Base-by-base conservation (phyloP, 2,329 filamentous ascomycete species). In the Exophiala sideris region DNA sequence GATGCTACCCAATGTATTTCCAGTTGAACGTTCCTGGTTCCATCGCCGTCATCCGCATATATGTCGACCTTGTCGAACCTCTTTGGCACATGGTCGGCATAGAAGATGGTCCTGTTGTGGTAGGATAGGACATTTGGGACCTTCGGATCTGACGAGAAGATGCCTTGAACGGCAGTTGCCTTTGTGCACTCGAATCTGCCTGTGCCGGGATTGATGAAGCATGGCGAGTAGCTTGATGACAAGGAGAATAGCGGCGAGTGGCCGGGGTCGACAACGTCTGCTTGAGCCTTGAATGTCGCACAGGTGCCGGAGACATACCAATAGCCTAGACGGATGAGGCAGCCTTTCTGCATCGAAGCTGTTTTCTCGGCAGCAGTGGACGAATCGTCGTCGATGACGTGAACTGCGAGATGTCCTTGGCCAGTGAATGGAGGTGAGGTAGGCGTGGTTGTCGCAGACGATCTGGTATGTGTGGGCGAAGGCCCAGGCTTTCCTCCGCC, bases 221-320 rank as follows among this genome's bases (percentile, higher is more conserved):
- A 88, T 11, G 67, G 69, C 5, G 83, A 83, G 64, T 83, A 85
- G 44, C 77, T 80, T 10, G 80, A 81, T 45, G 70, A 74, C 10
- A 86, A 68, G 0, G 80, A 84, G 70, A 84, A 83, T 11, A 60
- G 40, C n/a, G 59, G 46, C 5, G 40, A 16, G 24, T 62, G 51
- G 39, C 77, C 78, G 10, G 65, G 65, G 41, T 70, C 52, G 12
- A 61, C 63, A 7, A 60, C 56, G 29, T 63, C 57, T 6, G 74
- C 55, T 3, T 77, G 70, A 3, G 83, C 82, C 0, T 77, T 82
- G 66, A 82, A 86, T 0, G 80, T 86, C 1, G 86, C 86, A 64
- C 85, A 88, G 0, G 84, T 86, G 2, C 85, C 85, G 1, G 75
- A 78, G 0, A 78, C 77, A 65, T 86, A 89, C 86, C 86, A 89